Base-by-base conservation (phyloP, 495 filamentous ascomycete genomes). In the Penicillium roqueforti region DNA sequence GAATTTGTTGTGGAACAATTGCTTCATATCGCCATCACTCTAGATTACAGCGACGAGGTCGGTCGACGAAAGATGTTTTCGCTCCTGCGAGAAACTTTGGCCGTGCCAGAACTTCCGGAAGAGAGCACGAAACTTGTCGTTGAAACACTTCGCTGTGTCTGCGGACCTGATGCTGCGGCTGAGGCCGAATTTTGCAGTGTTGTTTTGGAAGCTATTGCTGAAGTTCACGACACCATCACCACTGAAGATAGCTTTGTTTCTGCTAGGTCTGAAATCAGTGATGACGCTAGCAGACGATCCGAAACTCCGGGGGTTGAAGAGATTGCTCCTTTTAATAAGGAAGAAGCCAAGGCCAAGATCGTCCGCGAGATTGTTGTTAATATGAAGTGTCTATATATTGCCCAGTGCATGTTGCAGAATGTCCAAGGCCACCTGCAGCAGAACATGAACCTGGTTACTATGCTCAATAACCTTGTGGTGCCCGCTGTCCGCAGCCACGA, bases 381-480 rank as follows among this genome's bases (percentile, higher is more conserved):
- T 74, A 89, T 96, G 83, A 97, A 97, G 68, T 97, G 93, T 72
- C 80, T 99, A 32, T 89, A 97, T 63, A 96, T 99, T 59, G 91
- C 95, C 20, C 91, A 95, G 61, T 97, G 90, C 76, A 96, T 96
- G 91, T 79, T 99, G 38, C 83, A 95, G 65, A 93, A 96, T 60
- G 88, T 97, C 2, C 75, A 87, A 48, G 88, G 90, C 19, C 83
- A 86, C 51, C 76, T 97, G 26, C 91, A 96, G 68, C 76, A 88
- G 41, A 96, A 96, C 68, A 83, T 84, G 54, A 83, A 95, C 61
- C 73, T 99, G 13, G 88, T 95, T 2, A 88, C 88, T 26, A 96
- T 97, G 88, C 78, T 97, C 38, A 97, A 99, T 69, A 97, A 95
- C 62, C 81, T 97, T 3, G 88, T 99, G 36, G 89, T 97, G 1